Percentiles rank a stretch among this genome's conserved stretches.
These are phyloP conservation scores for Curvularia lunata DNA, from an alignment of 2,329 filamentous ascomycete genomes.

Conservation along the genomic window DNA sequence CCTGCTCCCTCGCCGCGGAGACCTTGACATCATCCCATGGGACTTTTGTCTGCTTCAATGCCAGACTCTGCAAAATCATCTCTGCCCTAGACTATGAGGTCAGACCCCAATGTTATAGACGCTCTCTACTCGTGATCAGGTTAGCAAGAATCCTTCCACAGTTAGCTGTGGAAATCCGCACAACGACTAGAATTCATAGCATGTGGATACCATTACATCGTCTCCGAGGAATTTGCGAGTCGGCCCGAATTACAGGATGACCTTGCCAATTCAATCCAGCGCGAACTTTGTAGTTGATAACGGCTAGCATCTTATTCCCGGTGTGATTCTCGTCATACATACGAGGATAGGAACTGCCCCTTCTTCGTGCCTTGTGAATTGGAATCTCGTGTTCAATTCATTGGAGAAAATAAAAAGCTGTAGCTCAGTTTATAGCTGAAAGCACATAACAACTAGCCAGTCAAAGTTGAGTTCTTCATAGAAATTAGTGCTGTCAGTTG, in stretches of 20 bases:
- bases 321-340: background rate
- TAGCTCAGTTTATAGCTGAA: background rate
- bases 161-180: background rate
- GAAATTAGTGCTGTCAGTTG: no score
- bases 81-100: background rate
- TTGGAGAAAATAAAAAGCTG: background rate
- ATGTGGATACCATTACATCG: constrained; percentile 1
- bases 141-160: background rate
- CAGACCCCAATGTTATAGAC: background rate
- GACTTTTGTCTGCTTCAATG: background rate
- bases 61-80: background rate
- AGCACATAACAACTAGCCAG: no score
- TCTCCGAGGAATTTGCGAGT: background rate
- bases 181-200: background rate
- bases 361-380: no score
- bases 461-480: no score
- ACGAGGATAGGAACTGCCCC: no score
- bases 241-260: background rate
- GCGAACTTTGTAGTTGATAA: background rate
- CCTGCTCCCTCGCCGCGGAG: background rate
- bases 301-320: background rate
- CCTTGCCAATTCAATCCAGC: background rate
- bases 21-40: background rate
- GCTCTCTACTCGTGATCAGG: background rate
- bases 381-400: background rate